These are phyloP conservation scores for Strigomonas galati DNA, from an alignment of 208 protist genomes.

Conservation along the genomic window DNA sequence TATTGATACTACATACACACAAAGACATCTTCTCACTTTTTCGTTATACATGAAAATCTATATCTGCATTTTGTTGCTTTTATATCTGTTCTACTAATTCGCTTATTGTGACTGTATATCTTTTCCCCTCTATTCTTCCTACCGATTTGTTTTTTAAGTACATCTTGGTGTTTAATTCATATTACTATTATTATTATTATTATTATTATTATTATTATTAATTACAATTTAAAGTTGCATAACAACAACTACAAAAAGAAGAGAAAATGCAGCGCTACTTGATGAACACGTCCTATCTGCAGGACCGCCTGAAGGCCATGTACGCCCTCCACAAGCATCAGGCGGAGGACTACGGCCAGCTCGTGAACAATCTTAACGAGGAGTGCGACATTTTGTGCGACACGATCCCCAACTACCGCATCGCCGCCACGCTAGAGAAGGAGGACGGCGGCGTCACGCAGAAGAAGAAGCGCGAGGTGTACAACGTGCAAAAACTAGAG, in stretches of 20 bases:
- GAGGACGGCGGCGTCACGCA: constrained; percentile 74
- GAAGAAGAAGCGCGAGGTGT: constrained; percentile 90
- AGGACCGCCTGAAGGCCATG: constrained; percentile 74
- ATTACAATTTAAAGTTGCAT: not conserved
- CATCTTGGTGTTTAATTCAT: not conserved
- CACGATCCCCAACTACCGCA: constrained; percentile 86
- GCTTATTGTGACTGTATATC: not conserved
- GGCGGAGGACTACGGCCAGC: constrained; percentile 75
- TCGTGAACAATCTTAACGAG: constrained; percentile 83
- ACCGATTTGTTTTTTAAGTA: constrained; percentile 1
- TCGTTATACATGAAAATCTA: too few species aligned
- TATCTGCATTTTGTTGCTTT: not conserved
- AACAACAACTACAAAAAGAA: not conserved
- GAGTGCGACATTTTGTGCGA: constrained; percentile 87
- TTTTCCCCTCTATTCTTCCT: constrained; percentile 16
- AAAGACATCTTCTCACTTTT: too few species aligned
- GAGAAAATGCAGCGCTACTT: constrained; percentile 86
- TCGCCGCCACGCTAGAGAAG: constrained; percentile 70
- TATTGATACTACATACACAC: too few species aligned
- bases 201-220: constrained; percentile 2
- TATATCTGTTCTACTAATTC: not conserved
- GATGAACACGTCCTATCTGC: constrained; percentile 92
- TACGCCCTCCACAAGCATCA: constrained; percentile 79
- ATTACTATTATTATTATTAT: too few species aligned
- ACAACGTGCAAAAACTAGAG: constrained; percentile 86